Evolutionary conservation across 345 rosid genomes (phyloP).

Genomic region (Rubroshorea leprosula): DNA sequence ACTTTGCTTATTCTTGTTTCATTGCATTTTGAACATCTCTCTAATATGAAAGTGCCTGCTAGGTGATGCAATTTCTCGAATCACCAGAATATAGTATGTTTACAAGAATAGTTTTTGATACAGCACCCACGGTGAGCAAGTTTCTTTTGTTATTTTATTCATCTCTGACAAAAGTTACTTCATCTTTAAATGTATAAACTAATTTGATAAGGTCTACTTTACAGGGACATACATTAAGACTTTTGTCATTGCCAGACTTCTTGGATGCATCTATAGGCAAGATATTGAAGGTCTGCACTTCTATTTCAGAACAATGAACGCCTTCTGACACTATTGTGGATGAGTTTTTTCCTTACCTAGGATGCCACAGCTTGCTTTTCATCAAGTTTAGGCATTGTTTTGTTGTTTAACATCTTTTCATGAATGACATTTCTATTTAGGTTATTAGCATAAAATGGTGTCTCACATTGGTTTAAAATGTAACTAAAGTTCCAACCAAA

Average conservation of each 20-base stretch:
- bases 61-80: constrained; percentile 98
- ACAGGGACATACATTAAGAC: constrained; percentile 90
- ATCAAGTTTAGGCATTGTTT: neutral
- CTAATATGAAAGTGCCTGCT: constrained; percentile 23
- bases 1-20: constrained; percentile 11
- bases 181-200: constrained; percentile 5
- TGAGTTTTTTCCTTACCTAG: neutral
- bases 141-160: neutral
- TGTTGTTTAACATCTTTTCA: constrained; percentile 13
- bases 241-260: constrained; percentile 91
- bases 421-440: too few relatives aligned
- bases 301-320: neutral
- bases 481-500: too few relatives aligned
- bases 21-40: constrained; percentile 7
- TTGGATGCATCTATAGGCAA: constrained; percentile 95
- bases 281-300: constrained; percentile 65
- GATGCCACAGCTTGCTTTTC: too few relatives aligned
- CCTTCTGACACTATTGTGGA: neutral
- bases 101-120: constrained; percentile 90
- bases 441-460: too few relatives aligned
- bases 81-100: constrained; percentile 83
- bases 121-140: constrained; percentile 90
- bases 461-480: too few relatives aligned
- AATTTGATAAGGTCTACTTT: constrained; percentile 15
- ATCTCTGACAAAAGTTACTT: neutral